These are phyloP conservation scores for Penicillium steckii DNA, from an alignment of 495 filamentous ascomycete genomes.

Conservation along the genomic window DNA sequence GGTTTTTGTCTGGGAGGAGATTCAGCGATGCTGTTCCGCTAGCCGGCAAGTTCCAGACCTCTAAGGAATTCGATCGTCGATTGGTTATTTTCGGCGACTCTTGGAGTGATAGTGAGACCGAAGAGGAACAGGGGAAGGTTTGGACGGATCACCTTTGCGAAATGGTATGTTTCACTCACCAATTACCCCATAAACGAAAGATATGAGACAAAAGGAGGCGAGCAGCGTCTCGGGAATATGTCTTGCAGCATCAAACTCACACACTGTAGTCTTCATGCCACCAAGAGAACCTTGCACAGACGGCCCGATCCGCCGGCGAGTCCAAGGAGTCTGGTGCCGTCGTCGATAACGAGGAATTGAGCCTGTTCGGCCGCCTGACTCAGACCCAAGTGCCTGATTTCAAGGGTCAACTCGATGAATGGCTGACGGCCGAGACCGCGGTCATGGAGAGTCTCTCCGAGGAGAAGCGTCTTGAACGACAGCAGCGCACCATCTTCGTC, in stretches of 20 bases:
- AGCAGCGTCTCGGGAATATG: neutral
- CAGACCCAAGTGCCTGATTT: constrained; percentile 37
- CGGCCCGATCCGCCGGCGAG: constrained; percentile 25
- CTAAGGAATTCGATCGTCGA: constrained; percentile 30
- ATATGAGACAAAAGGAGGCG: neutral
- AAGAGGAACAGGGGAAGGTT: constrained; percentile 32
- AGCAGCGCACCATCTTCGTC: constrained; percentile 37
- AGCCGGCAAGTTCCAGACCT: constrained; percentile 19
- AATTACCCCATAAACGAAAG: neutral
- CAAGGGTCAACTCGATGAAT: constrained; percentile 41
- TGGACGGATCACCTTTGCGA: constrained; percentile 50
- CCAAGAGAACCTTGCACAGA: constrained; percentile 46
- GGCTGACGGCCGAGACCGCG: constrained; percentile 35
- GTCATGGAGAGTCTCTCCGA: constrained; percentile 18
- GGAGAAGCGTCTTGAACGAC: constrained; percentile 21
- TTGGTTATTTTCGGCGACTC: constrained; percentile 51
- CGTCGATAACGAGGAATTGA: constrained; percentile 39
- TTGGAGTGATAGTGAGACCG: constrained; percentile 47
- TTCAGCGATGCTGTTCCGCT: constrained; percentile 26
- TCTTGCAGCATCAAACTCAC: neutral
- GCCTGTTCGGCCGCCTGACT: constrained; percentile 23
- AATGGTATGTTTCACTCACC: constrained; percentile 27
- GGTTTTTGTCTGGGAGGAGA: constrained; percentile 29
- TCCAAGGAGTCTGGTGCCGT: constrained; percentile 38
- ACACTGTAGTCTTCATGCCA: constrained; percentile 39